Evolutionary conservation across 306 rosid genomes (phyloP).

Genomic region (Rubus idaeus): DNA sequence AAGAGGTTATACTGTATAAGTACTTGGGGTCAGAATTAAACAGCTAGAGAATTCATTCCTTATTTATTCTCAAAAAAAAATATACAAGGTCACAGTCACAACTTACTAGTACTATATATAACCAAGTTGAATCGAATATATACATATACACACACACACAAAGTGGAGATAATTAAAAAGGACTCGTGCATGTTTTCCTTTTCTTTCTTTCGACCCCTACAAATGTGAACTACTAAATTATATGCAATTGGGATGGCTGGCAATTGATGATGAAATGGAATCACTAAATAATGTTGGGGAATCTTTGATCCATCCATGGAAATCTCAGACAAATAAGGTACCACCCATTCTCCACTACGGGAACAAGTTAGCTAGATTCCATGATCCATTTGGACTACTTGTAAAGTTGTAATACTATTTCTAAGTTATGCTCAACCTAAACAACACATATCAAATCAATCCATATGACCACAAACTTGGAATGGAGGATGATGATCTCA

Average conservation of each 20-base stretch:
- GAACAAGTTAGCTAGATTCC: neutral
- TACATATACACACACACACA: too few relatives aligned
- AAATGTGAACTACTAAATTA: neutral
- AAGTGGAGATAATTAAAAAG: neutral
- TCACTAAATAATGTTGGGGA: neutral
- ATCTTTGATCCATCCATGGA: neutral
- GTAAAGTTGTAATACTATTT: neutral
- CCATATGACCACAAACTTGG: too few relatives aligned
- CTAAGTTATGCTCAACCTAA: too few relatives aligned
- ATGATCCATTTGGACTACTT: neutral
- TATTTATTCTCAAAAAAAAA: too few relatives aligned
- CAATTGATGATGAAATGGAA: neutral
- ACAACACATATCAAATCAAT: too few relatives aligned
- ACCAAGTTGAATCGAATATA: neutral
- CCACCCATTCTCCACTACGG: neutral
- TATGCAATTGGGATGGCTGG: neutral
- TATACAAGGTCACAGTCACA: too few relatives aligned
- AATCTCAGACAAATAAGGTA: neutral
- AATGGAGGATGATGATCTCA: too few relatives aligned
- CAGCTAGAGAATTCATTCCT: too few relatives aligned
- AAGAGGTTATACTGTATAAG: too few relatives aligned
- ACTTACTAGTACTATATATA: neutral
- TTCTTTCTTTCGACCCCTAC: neutral
- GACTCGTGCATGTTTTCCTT: too few relatives aligned
- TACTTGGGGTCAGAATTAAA: too few relatives aligned